Evolutionary conservation across 2,329 filamentous ascomycete species (phyloP), one percentile per base, ranked within the genome.

Genomic region (Hymenoscyphus albidus): DNA sequence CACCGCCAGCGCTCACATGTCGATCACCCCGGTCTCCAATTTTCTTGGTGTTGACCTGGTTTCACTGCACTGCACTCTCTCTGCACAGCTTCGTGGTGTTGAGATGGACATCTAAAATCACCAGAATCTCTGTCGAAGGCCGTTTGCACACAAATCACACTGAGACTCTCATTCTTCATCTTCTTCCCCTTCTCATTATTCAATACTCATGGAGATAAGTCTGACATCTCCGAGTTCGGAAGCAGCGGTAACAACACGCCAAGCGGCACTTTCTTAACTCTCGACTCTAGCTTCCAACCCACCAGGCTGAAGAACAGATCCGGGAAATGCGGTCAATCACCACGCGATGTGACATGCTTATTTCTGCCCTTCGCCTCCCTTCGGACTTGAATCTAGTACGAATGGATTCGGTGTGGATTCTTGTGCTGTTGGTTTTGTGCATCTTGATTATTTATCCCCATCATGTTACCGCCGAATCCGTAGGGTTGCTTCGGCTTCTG

Each of bases 381-480:
- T 54, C 48, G 48, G 48, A 54, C 18, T 27, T 54, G 22, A 13
- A 48, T 1, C 22, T 48, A 48, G 42, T n/a, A 18, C 9, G n/a
- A 18, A 14, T 14, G 9, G 40, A 16, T 16, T 22, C 13, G n/a
- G 13, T 14, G 18, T 54, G n/a, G 44, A 10, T 22, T 18, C 4
- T 51, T 51, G 44, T 51, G 44, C 44, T 10, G 44, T 12, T n/a
- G n/a, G n/a, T 22, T n/a, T 54, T 54, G 48, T 54, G 48, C 48
- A 54, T 54, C 9, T 54, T 54, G 48, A 54, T 54, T 51, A 48
- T 51, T 51, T 54, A 54, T 54, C 48, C 48, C 48, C 31, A 27
- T 54, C 10, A 4, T 13, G 22, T 18, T 18, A 3, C 27, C 27
- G 27, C 27, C 27, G 27, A 27, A 27, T 27, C 27, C 27, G 27